phyloP scores from a whole-genome alignment of 2,329 filamentous ascomycete genomes.

The Akanthomyces uredinophilus region DNA sequence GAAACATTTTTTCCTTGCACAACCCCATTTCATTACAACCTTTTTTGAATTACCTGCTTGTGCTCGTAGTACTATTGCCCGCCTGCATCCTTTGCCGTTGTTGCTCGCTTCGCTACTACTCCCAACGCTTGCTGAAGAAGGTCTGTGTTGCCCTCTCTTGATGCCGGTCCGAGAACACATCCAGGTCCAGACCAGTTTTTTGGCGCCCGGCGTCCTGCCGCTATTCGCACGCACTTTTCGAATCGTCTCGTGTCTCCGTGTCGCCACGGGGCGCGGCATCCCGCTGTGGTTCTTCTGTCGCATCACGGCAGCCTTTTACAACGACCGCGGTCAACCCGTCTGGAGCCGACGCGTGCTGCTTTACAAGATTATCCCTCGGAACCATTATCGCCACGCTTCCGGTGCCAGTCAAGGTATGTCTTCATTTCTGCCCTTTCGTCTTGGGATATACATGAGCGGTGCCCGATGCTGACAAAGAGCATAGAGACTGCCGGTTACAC shows the following conservation, averaged over 20 bases:
- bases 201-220: conserved; percentile 29
- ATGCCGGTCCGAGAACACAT: conserved; percentile 21
- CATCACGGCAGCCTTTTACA: conserved; percentile 43
- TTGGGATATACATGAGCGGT: too few relatives aligned
- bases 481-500: background rate
- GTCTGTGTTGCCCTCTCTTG: conserved; percentile 5
- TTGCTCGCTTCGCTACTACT: background rate
- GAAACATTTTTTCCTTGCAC: too few relatives aligned
- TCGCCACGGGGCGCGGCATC: background rate
- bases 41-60: too few relatives aligned
- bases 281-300: conserved; percentile 34
- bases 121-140: background rate
- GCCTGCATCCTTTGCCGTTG: too few relatives aligned
- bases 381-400: conserved; percentile 23
- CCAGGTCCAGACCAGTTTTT: conserved; percentile 23
- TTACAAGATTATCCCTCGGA: conserved; percentile 21
- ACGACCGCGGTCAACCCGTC: conserved; percentile 33
- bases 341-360: conserved; percentile 45
- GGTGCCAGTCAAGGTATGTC: conserved; percentile 17
- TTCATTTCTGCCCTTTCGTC: too few relatives aligned
- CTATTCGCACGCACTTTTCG: conserved; percentile 29
- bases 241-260: background rate
- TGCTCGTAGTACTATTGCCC: too few relatives aligned
- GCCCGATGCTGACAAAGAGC: background rate
- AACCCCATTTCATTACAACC: too few relatives aligned